Base-by-base conservation (phyloP, 129 eudicot species). In the Silybum marianum region DNA sequence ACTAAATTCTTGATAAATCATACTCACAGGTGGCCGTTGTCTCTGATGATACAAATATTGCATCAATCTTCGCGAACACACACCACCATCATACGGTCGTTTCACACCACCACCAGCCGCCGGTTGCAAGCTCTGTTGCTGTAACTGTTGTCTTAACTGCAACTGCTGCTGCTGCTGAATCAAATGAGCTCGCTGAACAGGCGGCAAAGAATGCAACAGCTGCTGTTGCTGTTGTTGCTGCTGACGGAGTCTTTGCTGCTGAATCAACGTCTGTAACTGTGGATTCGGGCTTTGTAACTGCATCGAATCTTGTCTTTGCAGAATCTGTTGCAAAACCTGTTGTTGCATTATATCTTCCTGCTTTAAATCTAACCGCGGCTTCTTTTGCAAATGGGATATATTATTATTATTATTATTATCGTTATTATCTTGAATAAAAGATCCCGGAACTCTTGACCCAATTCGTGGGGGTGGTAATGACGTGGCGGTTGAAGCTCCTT, bases 21-120 rank as follows among this genome's bases (percentile, higher is more conserved):
- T 75, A 95, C 98, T 93, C 85, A 96, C 99, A 75, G 92, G 70
- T 68, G 99, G 99, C 12, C 97, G 83, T 36, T 91, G 95, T 74
- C 97, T 75, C 80, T 90, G 98, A 85, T 96, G 99, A 89, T 89
- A 96, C 51, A 96, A 77, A 74, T 93, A 93, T 69, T 96, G 98
- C 99, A 96, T 96, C 79, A 96, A 69, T 71, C 98, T 89, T 9
- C 99, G 88, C 14, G 99, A 92, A 75, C 99, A 96, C 13, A 96
- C 93, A 83, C 97, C 97, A 9, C 88, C 82, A 81, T 93, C 98
- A 83, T 80, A 87, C 28, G 98, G 95, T 14, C 96, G 90, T 81
- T 93, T 96, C 81, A 87, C 73, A 18, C 86, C 81, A 75, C 89
- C 77, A 18, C 86, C 81, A 72, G 90, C 77, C 30, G 84, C 81